These are phyloP conservation scores for Tylopilus vinaceipallidus DNA, from an alignment of 768 basidiomycete species.

Conservation along the genomic window DNA sequence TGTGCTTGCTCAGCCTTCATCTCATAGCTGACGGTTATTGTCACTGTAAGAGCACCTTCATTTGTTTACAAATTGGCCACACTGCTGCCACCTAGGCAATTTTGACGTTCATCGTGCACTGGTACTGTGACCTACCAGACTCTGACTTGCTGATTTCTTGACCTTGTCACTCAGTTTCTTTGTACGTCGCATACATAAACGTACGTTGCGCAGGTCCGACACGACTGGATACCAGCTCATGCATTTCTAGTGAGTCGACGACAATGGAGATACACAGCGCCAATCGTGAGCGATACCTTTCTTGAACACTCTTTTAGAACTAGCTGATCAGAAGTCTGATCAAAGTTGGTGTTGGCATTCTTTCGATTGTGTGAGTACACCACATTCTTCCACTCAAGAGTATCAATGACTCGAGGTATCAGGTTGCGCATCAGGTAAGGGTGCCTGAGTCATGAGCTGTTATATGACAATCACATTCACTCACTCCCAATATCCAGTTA, in stretches of 20 bases:
- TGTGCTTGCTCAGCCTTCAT: no score
- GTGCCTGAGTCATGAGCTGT: background rate
- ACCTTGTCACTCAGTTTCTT: constrained; percentile 31
- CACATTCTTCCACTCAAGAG: background rate
- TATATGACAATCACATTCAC: constrained; percentile 12
- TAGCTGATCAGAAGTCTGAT: constrained; percentile 1
- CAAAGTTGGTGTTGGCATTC: constrained; percentile 30
- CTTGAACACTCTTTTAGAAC: background rate
- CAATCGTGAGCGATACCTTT: constrained; percentile 31
- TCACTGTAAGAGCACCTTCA: no score
- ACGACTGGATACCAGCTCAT: background rate
- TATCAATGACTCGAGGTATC: constrained; percentile 1
- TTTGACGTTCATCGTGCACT: no score
- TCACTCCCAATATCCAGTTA: constrained; percentile 21
- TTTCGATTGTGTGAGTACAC: constrained; percentile 32
- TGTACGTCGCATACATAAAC: constrained; percentile 41
- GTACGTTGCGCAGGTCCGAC: constrained; percentile 23
- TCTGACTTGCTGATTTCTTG: background rate
- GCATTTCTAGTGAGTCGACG: constrained; percentile 24
- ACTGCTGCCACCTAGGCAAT: no score
- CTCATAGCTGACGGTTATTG: no score
- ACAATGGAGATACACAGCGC: constrained; percentile 31
- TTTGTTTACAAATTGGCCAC: no score
- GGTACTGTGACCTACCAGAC: no score
- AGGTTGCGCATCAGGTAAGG: constrained; percentile 37